Base-by-base conservation (phyloP, 345 rosid species). In the Euphorbia tirucalli region DNA sequence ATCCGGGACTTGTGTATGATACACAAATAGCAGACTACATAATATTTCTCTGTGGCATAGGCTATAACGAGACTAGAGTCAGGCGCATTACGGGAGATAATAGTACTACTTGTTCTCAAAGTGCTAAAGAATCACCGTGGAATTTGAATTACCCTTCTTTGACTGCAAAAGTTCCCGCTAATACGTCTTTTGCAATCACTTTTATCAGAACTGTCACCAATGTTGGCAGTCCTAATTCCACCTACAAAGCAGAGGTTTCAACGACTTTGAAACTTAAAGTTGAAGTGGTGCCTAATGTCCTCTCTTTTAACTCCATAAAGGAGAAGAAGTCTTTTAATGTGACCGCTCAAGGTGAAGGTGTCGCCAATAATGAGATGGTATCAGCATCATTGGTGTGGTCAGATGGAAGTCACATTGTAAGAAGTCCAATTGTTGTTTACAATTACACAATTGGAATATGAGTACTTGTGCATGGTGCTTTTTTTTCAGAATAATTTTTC, bases 81-180 rank as follows among this genome's bases (percentile, higher is more conserved):
- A 75, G 69, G 54, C 10, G 1, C 10, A 63, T 83, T 16, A 60
- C 87, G 1, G 88, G 85, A 60, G 75, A 78, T 4, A 81, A 66
- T 63, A 63, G 25, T 74, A 62, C 71, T 50, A 58, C 71, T 60
- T 90, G 89, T 25, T 69, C 77, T 4, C 14, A 66, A 24, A 14
- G 15, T 9, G 10, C 22, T 22, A 21, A 43, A 64, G 2, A 22
- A 4, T 57, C 22, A 1, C 52, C 74, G 28, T 67, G 67, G 62
- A 75, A 82, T 77, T 63, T 80, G 44, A 84, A 82, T 69, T 80
- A 80, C 65, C 87, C 86, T 54, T 80, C 86, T 41, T 66, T 83
- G 78, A 0, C 80, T 2, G 76, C 80, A 65, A 52, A 49, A 41
- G 39, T 83, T 46, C 10, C 35, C 18, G 3, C 43, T 15, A 28